Base-by-base conservation (phyloP, 768 basidiomycete species). In the Hygrocybe coccinea region DNA sequence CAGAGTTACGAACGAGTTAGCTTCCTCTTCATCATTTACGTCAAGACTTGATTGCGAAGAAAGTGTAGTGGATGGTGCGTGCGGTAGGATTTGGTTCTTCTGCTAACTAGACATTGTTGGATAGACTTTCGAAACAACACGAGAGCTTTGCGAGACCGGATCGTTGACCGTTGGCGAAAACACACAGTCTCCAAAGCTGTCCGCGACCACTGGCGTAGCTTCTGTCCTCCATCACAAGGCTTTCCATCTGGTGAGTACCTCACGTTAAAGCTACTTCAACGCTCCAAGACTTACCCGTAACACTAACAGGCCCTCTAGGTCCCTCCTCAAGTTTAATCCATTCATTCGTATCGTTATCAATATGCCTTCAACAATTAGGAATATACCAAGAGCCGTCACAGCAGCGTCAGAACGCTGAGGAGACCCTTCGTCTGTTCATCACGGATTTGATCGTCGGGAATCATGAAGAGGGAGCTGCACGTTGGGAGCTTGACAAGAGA, bases 261-360 rank as follows among this genome's bases (percentile, higher is more conserved):
- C 22, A n/a, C 8, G 7, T 2, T 5, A 25, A 35, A 41, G 12
- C 6, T 24, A 39, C 17, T 22, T 19, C 29, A 36, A 19, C 47
- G 19, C 44, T 59, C n/a, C 24, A 61, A 19, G 17, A 43, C n/a
- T 12, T 19, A 14, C 35, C 52, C 22, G 59, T 22, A 56, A 59
- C 25, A 15, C 41, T 55, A 22, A 33, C 47, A 34, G 57, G 54
- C 38, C 68, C 64, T 44, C 68, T 60, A 54, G 75, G 76, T 8
- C 81, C 83, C 46, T 86, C 86, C 35, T 66, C 79, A 47, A 66
- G 71, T 41, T 73, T 88, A 50, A 71, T 85, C 55, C 74, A 79
- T 41, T 79, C 82, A 15, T 66, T 91, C 50, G 65, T 84, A 44
- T 66, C 74, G 1, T 68, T 91, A 15, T 80, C 80, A 33, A 72